Evolutionary conservation across 352 stramenopile genomes (phyloP), one percentile per base, ranked within the genome.

Genomic region (Phytophthora europaea): DNA sequence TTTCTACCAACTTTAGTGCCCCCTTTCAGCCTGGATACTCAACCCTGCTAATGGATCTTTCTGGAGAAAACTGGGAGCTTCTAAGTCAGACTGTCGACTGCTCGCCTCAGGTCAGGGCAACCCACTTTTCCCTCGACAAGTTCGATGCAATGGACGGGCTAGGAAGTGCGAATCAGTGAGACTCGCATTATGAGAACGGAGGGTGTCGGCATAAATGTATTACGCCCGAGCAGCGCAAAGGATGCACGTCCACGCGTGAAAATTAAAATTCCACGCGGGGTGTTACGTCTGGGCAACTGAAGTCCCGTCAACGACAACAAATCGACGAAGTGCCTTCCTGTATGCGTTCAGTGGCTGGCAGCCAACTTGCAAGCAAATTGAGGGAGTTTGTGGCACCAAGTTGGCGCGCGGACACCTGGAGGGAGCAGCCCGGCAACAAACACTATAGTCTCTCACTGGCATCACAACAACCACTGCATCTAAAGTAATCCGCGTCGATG

Each of bases 61-160:
- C 57, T 6, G 34, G 69, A 16, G 13, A 23, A 4, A 76, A 76
- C 15, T 73, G 57, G 64, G 52, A 61, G 12, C 1, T 73, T 9
- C 31, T 67, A 18, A 38, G 15, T 15, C 26, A 61, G 26, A 50
- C 52, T 16, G 40, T 68, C 9, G 40, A 72, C 10, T 72, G 69
- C 36, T 67, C 61, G 3, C 22, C 26, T 7, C 52, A 48, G 8
- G 10, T 47, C 4, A 16, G 0, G 20, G 6, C 9, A 5, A 65
- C 56, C 28, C 63, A 61, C 33, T 76, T 68, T 61, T 23, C 56
- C 6, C 10, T 68, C 4, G 48, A 65, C 4, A 36, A 60, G 18
- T 65, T 43, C 4, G 63, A 76, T 33, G 31, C 18, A 10, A 34
- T 15, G 13, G 68, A 72, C 31, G 47, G 36, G 8, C 61, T 75